Conservation (phyloP, 768 basidiomycete genomes). For the Hemileccinum rubropunctum region DNA sequence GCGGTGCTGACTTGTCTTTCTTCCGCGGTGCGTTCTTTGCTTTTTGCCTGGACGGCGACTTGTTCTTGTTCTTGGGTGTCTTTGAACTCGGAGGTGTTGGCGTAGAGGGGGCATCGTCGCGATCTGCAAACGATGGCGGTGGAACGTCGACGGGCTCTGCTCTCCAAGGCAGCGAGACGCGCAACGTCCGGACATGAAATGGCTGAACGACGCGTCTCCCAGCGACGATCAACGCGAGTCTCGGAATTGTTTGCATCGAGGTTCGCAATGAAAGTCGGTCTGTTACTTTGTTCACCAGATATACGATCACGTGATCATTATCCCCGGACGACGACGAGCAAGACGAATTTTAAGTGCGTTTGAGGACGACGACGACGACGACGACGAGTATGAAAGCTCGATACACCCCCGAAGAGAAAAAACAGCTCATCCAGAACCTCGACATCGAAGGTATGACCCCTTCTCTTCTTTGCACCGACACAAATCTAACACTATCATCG, state of each 20-base stretch:
- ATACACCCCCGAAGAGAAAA: slow-evolving; percentile 67
- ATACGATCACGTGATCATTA: slow-evolving; percentile 7
- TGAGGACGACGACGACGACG: background rate
- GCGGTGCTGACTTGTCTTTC: too few relatives aligned
- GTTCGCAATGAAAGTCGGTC: too few relatives aligned
- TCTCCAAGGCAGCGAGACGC: background rate
- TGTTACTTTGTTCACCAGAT: too few relatives aligned
- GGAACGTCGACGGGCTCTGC: background rate
- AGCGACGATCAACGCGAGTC: slow-evolving; percentile 4
- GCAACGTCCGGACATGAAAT: slow-evolving; percentile 9
- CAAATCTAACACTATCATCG: background rate
- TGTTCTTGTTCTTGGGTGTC: slow-evolving; percentile 2
- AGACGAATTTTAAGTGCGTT: too few relatives aligned
- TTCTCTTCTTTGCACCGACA: too few relatives aligned
- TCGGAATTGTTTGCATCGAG: too few relatives aligned
- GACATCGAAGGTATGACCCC: slow-evolving; percentile 66
- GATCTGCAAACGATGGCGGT: too few relatives aligned
- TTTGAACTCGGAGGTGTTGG: too few relatives aligned
- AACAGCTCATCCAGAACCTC: slow-evolving; percentile 71
- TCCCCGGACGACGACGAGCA: background rate
- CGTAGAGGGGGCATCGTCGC: too few relatives aligned
- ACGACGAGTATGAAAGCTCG: slow-evolving; percentile 29
- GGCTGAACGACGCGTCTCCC: slow-evolving; percentile 18
- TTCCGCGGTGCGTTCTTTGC: too few relatives aligned
- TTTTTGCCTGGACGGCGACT: background rate